Percentiles rank a stretch among this genome's conserved stretches.
These are phyloP conservation scores for Phytophthora sp. DNA, from an alignment of 352 stramenopile species.

Conservation along the genomic window DNA sequence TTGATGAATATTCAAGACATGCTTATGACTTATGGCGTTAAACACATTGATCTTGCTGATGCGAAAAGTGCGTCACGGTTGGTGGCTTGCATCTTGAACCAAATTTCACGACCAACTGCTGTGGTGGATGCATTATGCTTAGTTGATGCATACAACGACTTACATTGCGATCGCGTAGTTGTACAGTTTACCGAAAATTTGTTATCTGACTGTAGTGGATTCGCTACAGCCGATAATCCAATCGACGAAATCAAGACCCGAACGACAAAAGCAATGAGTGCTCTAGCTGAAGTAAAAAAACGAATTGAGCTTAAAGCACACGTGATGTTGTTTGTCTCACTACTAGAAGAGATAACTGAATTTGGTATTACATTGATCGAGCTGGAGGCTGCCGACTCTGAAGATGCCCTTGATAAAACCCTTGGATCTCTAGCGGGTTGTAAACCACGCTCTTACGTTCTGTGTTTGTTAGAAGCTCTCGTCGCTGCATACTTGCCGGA, in stretches of 20 bases:
- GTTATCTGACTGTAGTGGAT: slow-evolving; percentile 28
- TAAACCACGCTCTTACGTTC: slow-evolving; percentile 27
- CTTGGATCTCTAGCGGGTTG: background rate
- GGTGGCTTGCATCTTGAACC: slow-evolving; percentile 62
- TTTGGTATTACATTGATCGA: slow-evolving; percentile 58
- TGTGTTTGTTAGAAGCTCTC: slow-evolving; percentile 46
- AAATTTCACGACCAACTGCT: slow-evolving; percentile 49
- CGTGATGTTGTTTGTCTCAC: slow-evolving; percentile 38
- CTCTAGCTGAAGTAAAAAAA: slow-evolving; percentile 53
- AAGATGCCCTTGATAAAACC: background rate
- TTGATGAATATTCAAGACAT: slow-evolving; percentile 85
- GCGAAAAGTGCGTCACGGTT: slow-evolving; percentile 51
- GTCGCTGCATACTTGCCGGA: slow-evolving; percentile 38
- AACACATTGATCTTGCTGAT: slow-evolving; percentile 61
- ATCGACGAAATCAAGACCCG: slow-evolving; percentile 16
- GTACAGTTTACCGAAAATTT: slow-evolving; percentile 74
- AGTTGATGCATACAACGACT: slow-evolving; percentile 62
- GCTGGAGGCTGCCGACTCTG: slow-evolving; percentile 34
- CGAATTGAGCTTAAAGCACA: slow-evolving; percentile 25
- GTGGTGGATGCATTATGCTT: slow-evolving; percentile 66
- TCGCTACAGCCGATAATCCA: background rate
- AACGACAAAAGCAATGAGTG: slow-evolving; percentile 25
- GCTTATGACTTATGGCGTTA: slow-evolving; percentile 64
- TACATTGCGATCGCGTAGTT: slow-evolving; percentile 56
- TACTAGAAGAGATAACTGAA: slow-evolving; percentile 61